phyloP scores from a whole-genome alignment of 305 asterid genomes.

The Stenogyne calaminthoides region DNA sequence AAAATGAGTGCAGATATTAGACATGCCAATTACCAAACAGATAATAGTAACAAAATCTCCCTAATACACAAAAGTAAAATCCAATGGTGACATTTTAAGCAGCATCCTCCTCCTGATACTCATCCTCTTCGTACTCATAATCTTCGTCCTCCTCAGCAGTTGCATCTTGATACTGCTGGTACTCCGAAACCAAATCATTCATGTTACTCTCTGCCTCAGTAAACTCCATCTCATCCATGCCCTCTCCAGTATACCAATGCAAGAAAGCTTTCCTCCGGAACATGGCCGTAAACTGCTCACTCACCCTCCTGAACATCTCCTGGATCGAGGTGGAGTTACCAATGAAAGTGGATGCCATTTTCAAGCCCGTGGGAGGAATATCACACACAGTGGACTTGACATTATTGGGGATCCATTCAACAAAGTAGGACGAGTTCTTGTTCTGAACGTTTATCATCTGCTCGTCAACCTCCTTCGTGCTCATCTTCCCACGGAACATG shows the following conservation, averaged over 20 bases:
- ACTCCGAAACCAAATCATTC: conserved; percentile 67
- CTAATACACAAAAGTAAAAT: background rate
- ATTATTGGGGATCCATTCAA: conserved; percentile 46
- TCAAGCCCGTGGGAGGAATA: conserved; percentile 47
- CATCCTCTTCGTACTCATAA: conserved; percentile 49
- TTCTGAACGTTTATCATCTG: conserved; percentile 48
- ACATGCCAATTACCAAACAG: conserved; percentile 29
- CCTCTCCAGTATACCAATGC: conserved; percentile 81
- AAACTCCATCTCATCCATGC: conserved; percentile 80
- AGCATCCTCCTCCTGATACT: conserved; percentile 36
- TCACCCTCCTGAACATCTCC: conserved; percentile 44
- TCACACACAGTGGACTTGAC: conserved; percentile 45
- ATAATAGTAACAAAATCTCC: background rate
- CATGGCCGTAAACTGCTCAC: conserved; percentile 48
- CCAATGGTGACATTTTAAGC: conserved; percentile 19
- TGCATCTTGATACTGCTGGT: conserved; percentile 73
- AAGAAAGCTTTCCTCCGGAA: conserved; percentile 67
- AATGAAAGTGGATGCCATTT: conserved; percentile 42
- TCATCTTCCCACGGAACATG: conserved; percentile 41
- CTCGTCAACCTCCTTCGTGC: conserved; percentile 40
- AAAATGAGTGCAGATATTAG: conserved; percentile 5
- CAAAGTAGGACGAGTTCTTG: conserved; percentile 44
- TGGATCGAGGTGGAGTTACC: conserved; percentile 44
- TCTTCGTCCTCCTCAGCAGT: conserved; percentile 51
- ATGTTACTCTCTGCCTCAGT: conserved; percentile 71